phyloP scores from a whole-genome alignment of 495 filamentous ascomycete species.

The Lichenothelia convexa region DNA sequence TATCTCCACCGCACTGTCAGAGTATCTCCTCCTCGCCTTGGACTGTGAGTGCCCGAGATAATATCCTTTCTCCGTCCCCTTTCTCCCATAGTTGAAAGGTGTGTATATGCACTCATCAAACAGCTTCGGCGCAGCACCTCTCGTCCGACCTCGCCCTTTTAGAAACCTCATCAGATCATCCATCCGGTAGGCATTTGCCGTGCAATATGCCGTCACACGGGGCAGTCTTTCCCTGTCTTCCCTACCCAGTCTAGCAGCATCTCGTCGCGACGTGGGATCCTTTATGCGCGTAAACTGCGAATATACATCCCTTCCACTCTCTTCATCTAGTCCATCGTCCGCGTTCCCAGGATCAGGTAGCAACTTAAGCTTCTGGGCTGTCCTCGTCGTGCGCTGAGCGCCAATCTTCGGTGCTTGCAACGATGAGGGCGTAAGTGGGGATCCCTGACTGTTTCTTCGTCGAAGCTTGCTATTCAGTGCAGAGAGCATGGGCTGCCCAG shows the following conservation, averaged over 20 bases:
- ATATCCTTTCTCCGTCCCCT: slow-evolving; percentile 16
- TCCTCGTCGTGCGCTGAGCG: slow-evolving; percentile 86
- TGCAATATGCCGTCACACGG: slow-evolving; percentile 89
- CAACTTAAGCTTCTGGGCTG: slow-evolving; percentile 87
- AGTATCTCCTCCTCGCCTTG: slow-evolving; percentile 17
- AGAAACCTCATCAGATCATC: slow-evolving; percentile 75
- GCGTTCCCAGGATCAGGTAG: slow-evolving; percentile 74
- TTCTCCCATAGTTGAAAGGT: slow-evolving; percentile 55
- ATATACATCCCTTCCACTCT: slow-evolving; percentile 89
- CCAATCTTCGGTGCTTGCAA: slow-evolving; percentile 59
- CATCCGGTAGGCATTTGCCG: slow-evolving; percentile 73
- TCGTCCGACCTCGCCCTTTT: slow-evolving; percentile 56
- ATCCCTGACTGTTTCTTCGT: slow-evolving; percentile 64
- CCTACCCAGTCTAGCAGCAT: slow-evolving; percentile 84
- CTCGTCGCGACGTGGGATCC: slow-evolving; percentile 79
- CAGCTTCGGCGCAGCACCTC: slow-evolving; percentile 68
- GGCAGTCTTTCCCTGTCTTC: slow-evolving; percentile 77
- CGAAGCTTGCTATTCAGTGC: slow-evolving; percentile 74
- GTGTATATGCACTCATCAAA: slow-evolving; percentile 97
- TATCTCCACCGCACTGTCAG: slow-evolving; percentile 24
- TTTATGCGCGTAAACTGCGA: slow-evolving; percentile 91
- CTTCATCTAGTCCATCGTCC: slow-evolving; percentile 60
- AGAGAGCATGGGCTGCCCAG: slow-evolving; percentile 52
- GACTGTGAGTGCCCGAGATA: background rate
- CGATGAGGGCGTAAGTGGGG: slow-evolving; percentile 29